Base-by-base conservation (phyloP, 2,329 filamentous ascomycete genomes). In the Pleomassaria siparia region DNA sequence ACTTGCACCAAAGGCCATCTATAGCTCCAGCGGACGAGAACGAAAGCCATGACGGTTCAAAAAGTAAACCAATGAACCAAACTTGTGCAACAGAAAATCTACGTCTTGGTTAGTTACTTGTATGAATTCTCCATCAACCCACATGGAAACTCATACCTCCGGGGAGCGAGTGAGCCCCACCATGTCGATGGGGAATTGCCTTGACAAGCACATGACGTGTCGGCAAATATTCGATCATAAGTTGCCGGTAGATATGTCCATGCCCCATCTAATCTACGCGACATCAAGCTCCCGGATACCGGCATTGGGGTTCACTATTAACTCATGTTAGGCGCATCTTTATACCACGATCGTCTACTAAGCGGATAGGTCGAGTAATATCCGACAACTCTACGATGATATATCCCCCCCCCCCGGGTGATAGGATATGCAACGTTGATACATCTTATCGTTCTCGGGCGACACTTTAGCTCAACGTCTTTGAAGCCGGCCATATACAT, bases 311-410 rank as follows among this genome's bases (percentile, higher is more conserved):
- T n/a, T 36, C 26, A 24, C 24, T 37, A 33, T 18, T 18, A 36
- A 25, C 29, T 28, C 37, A 22, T 15, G 7, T 18, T 42, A 33
- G 25, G 25, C 15, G 15, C n/a, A 40, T 32, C 28, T 33, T 20
- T 47, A 15, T 24, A 28, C 28, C 29, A 25, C 18, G 21, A 41
- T 29, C 33, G n/a, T 41, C 35, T 25, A n/a, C 30, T 39, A 40
- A 20, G 26, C 22, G 32, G 45, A 51, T 48, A 47, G 48, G 48
- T 13, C 28, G 29, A n/a, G 29, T 51, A 44, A 44, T 51, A 28
- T 51, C 24, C 40, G 9, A 22, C 32, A 30, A 50, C 20, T 16
- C 35, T 49, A 40, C 43, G 25, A 43, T 22, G 21, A 18, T 44
- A 46, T 43, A 18, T 29, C 39, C 15, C 20, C 33, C 25, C 28